Conservation (phyloP, 2,329 filamentous ascomycete genomes). For the Fusarium floridanum region DNA sequence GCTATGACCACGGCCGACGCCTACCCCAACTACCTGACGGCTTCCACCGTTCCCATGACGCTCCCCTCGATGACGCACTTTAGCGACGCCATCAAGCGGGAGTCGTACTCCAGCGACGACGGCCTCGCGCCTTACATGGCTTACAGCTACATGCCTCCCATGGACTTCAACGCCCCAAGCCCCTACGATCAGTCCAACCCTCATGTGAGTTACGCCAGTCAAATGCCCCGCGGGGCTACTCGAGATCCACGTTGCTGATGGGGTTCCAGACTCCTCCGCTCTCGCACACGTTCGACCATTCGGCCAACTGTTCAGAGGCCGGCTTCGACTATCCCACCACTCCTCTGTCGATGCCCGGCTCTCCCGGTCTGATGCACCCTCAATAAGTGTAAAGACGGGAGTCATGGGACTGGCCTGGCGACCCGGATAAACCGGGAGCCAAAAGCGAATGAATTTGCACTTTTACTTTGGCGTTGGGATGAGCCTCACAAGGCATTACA, state of each 20-base stretch:
- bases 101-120: conserved; percentile 68
- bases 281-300: conserved; percentile 79
- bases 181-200: conserved; percentile 77
- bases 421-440: conserved; percentile 9
- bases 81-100: conserved; percentile 75
- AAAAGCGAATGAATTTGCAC: conserved; percentile 36
- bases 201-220: conserved; percentile 75
- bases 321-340: conserved; percentile 77
- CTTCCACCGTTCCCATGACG: conserved; percentile 67
- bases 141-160: conserved; percentile 74
- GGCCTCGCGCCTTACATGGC: conserved; percentile 75
- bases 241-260: conserved; percentile 64
- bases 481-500: conserved; percentile 33
- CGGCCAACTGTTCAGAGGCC: conserved; percentile 71
- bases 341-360: conserved; percentile 79
- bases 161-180: conserved; percentile 72
- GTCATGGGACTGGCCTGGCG: conserved; percentile 3
- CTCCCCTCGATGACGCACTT: conserved; percentile 76
- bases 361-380: conserved; percentile 65
- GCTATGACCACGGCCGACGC: conserved; percentile 64
- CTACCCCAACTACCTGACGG: conserved; percentile 68
- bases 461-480: conserved; percentile 40
- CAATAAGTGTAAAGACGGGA: conserved; percentile 13
- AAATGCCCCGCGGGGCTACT: conserved; percentile 54
- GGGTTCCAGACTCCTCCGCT: conserved; percentile 79